Evolutionary conservation across 1,139 yeast species (phyloP), one percentile per base, ranked within the genome.

Genomic region (Geotrichum carabidarum): DNA sequence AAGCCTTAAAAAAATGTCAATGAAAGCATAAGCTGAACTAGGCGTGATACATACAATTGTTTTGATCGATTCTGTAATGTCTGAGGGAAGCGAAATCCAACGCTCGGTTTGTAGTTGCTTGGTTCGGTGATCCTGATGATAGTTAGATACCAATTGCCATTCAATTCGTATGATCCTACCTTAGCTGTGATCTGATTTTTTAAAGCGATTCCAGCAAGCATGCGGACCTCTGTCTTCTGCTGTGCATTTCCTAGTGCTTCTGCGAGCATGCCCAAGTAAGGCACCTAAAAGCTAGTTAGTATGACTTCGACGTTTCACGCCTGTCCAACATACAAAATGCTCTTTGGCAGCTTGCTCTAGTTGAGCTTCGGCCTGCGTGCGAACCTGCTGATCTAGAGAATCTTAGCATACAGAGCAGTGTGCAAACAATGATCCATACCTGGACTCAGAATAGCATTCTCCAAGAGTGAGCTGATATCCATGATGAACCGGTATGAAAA

Each of bases 141-240:
- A 32, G 17, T 8, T 40, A 15, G 44, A 34, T 41, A 36, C 31
- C 27, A 41, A 17, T 12, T 22, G 27, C 27, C 27, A 22, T 22
- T 22, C 27, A 22, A 22, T 22, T 22, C 31, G 30, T 18, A 41
- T 11, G 42, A 22, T 22, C 56, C n/a, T 53, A 53, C 56, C 30
- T 55, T 93, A 14, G 97, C 83, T 5, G 88, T 82, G 63, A 93
- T 78, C 72, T 87, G 89, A 72, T 93, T 93, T 75, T 93, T 93
- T 65, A 90, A 74, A 14, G 85, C 88, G 60, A 93, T 76, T 48
- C 95, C 96, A 3, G 99, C 96, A 70, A 94, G 80, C 79, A 89
- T 88, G 67, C 98, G 79, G 53, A 90, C 95, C 72, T 91, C 97
- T 7, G 86, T 75, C 63, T 80, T 82, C 59, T 82, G 82, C 6